Conservation (phyloP, 129 eudicot species). For the Artemisia annua region DNA sequence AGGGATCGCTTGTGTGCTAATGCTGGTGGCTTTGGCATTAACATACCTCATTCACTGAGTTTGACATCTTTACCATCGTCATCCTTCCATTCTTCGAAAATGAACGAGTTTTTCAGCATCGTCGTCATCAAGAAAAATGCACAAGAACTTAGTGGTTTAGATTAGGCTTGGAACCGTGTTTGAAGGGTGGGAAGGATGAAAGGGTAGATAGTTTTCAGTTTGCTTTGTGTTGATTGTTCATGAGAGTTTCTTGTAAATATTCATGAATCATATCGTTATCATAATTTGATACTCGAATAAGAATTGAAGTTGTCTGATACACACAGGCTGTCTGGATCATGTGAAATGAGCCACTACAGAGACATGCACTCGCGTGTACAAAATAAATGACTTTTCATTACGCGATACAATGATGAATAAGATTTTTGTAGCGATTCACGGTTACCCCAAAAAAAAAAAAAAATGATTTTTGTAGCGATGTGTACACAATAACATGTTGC, state of each 20-base stretch:
- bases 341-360: no score
- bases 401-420: no score
- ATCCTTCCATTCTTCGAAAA: conserved; percentile 13
- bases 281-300: neutral
- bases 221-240: conserved; percentile 18
- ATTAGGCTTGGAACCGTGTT: conserved; percentile 12
- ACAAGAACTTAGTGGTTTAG: neutral
- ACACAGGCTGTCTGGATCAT: no score
- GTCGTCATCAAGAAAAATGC: conserved; percentile 14
- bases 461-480: no score
- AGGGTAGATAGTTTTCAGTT: conserved; percentile 10
- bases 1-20: conserved; percentile 69
- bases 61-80: conserved; percentile 7
- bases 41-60: conserved; percentile 69
- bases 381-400: no score
- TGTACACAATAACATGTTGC: no score
- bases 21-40: conserved; percentile 72
- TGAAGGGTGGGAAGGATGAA: conserved; percentile 21
- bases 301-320: no score
- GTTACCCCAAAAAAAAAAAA: no score
- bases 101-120: neutral
- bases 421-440: no score
- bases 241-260: conserved; percentile 10
- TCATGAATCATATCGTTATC: conserved; percentile 8
- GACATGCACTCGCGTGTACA: no score